These are phyloP conservation scores for Tothia fuscella DNA, from an alignment of 2,329 filamentous ascomycete species.

Conservation along the genomic window DNA sequence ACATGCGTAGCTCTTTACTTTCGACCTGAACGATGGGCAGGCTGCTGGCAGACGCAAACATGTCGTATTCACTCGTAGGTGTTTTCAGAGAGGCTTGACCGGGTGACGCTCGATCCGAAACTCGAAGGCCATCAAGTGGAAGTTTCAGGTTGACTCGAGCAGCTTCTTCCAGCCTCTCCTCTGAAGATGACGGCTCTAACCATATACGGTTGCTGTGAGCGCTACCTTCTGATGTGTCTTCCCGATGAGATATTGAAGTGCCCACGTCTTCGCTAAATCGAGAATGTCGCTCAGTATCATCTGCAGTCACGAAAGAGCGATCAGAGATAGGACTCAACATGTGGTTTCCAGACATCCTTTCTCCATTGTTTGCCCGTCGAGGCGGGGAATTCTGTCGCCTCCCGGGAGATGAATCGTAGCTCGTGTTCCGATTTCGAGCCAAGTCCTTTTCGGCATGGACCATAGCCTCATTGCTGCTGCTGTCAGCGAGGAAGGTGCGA, in stretches of 20 bases:
- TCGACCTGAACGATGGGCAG: slow-evolving; percentile 41
- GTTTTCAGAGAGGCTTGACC: slow-evolving; percentile 13
- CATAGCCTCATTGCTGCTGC: slow-evolving; percentile 38
- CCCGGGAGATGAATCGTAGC: neutral
- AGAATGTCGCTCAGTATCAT: slow-evolving; percentile 11
- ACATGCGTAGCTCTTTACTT: slow-evolving; percentile 25
- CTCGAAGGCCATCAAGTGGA: slow-evolving; percentile 27
- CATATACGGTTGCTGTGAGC: slow-evolving; percentile 24
- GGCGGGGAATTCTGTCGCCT: slow-evolving; percentile 10
- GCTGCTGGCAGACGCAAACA: slow-evolving; percentile 36
- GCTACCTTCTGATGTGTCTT: slow-evolving; percentile 10
- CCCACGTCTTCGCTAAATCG: slow-evolving; percentile 24
- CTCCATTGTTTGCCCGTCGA: slow-evolving; percentile 16
- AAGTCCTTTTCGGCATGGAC: neutral
- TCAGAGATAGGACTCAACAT: slow-evolving; percentile 14
- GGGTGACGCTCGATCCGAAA: slow-evolving; percentile 17
- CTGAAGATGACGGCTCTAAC: slow-evolving; percentile 27
- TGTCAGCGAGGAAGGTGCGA: slow-evolving; percentile 41
- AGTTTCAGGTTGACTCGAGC: slow-evolving; percentile 22
- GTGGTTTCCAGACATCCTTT: slow-evolving; percentile 18
- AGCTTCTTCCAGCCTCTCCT: slow-evolving; percentile 21
- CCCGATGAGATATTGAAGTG: slow-evolving; percentile 24
- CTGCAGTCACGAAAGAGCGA: slow-evolving; percentile 11
- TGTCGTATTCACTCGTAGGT: slow-evolving; percentile 32
- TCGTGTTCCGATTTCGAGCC: neutral